Conservation (phyloP, 2,329 filamentous ascomycete genomes). For the Leptoxyphium fumago region DNA sequence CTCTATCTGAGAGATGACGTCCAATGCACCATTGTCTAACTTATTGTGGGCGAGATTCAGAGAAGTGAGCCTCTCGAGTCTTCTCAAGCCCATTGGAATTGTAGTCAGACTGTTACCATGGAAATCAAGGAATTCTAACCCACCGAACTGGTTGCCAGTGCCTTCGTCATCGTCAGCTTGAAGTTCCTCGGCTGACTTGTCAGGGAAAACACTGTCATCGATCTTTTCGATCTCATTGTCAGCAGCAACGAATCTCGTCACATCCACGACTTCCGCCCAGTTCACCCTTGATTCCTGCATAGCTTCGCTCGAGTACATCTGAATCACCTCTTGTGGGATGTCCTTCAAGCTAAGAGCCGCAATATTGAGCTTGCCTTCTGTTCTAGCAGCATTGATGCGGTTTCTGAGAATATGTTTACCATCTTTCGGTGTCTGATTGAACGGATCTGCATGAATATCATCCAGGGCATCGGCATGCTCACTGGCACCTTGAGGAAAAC, state of each 20-base stretch:
- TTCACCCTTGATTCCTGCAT: conserved; percentile 48
- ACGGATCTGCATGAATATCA: conserved; percentile 41
- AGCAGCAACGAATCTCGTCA: conserved; percentile 70
- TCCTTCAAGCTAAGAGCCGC: conserved; percentile 65
- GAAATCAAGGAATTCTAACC: conserved; percentile 65
- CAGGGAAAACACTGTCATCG: conserved; percentile 64
- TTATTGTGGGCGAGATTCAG: conserved; percentile 71
- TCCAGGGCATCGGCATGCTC: conserved; percentile 45
- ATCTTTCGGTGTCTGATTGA: conserved; percentile 50
- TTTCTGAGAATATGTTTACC: conserved; percentile 55
- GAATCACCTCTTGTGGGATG: conserved; percentile 68
- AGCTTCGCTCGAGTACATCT: conserved; percentile 75
- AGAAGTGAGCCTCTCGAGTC: conserved; percentile 58
- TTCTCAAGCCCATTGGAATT: conserved; percentile 61
- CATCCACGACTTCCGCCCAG: conserved; percentile 86
- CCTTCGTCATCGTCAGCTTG: conserved; percentile 53
- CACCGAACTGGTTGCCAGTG: conserved; percentile 63
- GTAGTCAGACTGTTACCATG: conserved; percentile 67
- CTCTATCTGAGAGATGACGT: conserved; percentile 57
- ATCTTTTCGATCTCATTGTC: conserved; percentile 76
- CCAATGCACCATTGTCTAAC: conserved; percentile 55
- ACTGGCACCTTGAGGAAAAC: conserved; percentile 5
- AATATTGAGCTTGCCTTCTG: conserved; percentile 74
- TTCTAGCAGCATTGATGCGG: conserved; percentile 57
- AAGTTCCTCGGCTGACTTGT: conserved; percentile 39